Percentiles rank a stretch among this genome's conserved stretches.
These are phyloP conservation scores for Fulvia fulva DNA, from an alignment of 2,329 filamentous ascomycete genomes.

Conservation along the genomic window DNA sequence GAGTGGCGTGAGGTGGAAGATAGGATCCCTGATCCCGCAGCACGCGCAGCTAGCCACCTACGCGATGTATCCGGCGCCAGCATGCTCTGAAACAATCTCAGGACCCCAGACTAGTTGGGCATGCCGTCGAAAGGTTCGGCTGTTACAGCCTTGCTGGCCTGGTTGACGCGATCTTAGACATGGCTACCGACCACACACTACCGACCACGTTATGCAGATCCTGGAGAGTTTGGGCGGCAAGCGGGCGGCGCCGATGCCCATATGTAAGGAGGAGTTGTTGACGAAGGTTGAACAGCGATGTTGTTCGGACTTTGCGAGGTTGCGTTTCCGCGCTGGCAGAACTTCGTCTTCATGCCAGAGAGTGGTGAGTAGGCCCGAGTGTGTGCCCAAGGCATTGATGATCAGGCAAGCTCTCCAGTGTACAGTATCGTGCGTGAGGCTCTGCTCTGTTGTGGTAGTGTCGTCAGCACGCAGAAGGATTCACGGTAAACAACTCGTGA, in stretches of 20 bases:
- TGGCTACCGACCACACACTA: no score
- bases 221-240: constrained; percentile 6
- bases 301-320: constrained; percentile 4
- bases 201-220: constrained; percentile 3
- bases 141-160: background rate
- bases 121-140: constrained; percentile 27
- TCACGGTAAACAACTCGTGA: constrained; percentile 6
- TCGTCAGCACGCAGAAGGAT: constrained; percentile 10
- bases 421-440: background rate
- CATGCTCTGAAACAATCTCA: constrained; percentile 32
- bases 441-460: constrained; percentile 1
- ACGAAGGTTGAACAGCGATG: constrained; percentile 1
- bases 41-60: no score
- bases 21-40: constrained; percentile 25
- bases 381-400: constrained; percentile 1
- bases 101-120: constrained; percentile 28
- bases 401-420: constrained; percentile 3
- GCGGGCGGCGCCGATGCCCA: no score
- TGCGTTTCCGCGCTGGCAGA: constrained; percentile 8
- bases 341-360: constrained; percentile 6
- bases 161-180: constrained; percentile 9
- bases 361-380: constrained; percentile 1
- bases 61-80: constrained; percentile 27
- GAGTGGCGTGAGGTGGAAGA: background rate
- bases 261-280: background rate